These are phyloP conservation scores for Wickerhamiella slavikovae DNA, from an alignment of 805 yeast species.

Conservation along the genomic window DNA sequence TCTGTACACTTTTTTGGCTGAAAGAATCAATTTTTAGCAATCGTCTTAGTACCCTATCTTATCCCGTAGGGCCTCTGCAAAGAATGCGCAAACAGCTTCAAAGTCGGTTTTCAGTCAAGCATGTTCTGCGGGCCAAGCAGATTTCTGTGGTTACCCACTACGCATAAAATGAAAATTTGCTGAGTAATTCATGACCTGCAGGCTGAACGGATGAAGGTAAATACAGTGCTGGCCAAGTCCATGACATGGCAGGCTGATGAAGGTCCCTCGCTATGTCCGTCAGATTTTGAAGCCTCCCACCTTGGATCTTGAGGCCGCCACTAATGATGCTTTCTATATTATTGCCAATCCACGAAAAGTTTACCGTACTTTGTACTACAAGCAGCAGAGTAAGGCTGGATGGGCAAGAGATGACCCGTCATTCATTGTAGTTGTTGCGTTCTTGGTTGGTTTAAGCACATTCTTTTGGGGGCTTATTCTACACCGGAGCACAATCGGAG, in stretches of 20 bases:
- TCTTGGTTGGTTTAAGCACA: slow-evolving; percentile 59
- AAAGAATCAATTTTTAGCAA: too few species aligned
- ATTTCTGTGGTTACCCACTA: too few species aligned
- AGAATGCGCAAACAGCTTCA: too few species aligned
- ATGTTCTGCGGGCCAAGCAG: too few species aligned
- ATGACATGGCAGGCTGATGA: slow-evolving; percentile 5
- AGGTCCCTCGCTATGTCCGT: slow-evolving; percentile 14
- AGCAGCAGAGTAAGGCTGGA: slow-evolving; percentile 53
- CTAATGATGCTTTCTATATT: slow-evolving; percentile 71
- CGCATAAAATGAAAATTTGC: too few species aligned
- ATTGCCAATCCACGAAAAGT: slow-evolving; percentile 62
- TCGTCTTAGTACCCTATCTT: too few species aligned
- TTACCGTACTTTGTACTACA: slow-evolving; percentile 62
- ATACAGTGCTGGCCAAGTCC: too few species aligned
- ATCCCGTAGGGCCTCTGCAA: too few species aligned
- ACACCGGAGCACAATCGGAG: slow-evolving; percentile 41
- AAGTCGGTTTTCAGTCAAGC: too few species aligned
- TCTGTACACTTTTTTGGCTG: too few species aligned
- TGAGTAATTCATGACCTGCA: too few species aligned
- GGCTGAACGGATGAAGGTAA: too few species aligned
- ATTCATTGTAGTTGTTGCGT: slow-evolving; percentile 51
- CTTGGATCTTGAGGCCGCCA: slow-evolving; percentile 77
- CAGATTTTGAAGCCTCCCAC: slow-evolving; percentile 54
- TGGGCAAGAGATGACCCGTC: slow-evolving; percentile 92
- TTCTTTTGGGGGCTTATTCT: slow-evolving; percentile 73